These are phyloP conservation scores for Mortierella sp. DNA, from an alignment of 371 early-diverging fungal species.

Conservation along the genomic window DNA sequence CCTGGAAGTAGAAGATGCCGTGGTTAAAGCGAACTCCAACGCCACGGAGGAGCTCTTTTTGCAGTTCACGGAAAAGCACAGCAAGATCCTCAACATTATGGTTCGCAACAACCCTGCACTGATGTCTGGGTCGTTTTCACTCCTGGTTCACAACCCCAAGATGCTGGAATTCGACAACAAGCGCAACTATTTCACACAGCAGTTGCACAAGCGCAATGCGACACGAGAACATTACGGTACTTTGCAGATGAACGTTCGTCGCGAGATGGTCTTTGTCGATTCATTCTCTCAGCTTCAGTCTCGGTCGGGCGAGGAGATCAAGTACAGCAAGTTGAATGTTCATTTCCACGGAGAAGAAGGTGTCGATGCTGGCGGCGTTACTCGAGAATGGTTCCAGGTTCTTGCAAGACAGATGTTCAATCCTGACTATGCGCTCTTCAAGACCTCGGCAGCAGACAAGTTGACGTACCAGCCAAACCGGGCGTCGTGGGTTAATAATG, in stretches of 20 bases:
- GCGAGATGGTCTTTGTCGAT: slow-evolving; percentile 97
- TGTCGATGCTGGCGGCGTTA: slow-evolving; percentile 98
- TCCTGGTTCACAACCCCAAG: slow-evolving; percentile 96
- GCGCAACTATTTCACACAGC: slow-evolving; percentile 96
- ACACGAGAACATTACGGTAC: slow-evolving; percentile 77
- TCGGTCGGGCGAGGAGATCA: slow-evolving; percentile 91
- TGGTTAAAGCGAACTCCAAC: slow-evolving; percentile 38
- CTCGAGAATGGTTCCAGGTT: slow-evolving; percentile 98
- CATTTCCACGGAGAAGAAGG: slow-evolving; percentile 98
- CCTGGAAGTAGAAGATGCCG: slow-evolving; percentile 43
- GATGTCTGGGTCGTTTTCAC: slow-evolving; percentile 97
- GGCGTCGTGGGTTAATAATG: slow-evolving; percentile 94
- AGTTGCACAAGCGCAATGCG: slow-evolving; percentile 84
- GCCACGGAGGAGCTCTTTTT: slow-evolving; percentile 83
- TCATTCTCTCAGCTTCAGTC: slow-evolving; percentile 95
- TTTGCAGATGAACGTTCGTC: slow-evolving; percentile 91
- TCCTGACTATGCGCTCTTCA: slow-evolving; percentile 98
- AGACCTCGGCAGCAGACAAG: slow-evolving; percentile 94
- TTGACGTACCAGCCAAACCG: slow-evolving; percentile 98
- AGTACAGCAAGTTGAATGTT: slow-evolving; percentile 93
- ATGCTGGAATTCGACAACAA: slow-evolving; percentile 99
- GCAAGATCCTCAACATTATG: slow-evolving; percentile 96
- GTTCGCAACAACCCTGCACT: slow-evolving; percentile 96
- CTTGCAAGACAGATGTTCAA: slow-evolving; percentile 98
- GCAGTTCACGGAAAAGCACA: slow-evolving; percentile 93